phyloP scores from a whole-genome alignment of 2,329 filamentous ascomycete species.

The Shiraia sp. region DNA sequence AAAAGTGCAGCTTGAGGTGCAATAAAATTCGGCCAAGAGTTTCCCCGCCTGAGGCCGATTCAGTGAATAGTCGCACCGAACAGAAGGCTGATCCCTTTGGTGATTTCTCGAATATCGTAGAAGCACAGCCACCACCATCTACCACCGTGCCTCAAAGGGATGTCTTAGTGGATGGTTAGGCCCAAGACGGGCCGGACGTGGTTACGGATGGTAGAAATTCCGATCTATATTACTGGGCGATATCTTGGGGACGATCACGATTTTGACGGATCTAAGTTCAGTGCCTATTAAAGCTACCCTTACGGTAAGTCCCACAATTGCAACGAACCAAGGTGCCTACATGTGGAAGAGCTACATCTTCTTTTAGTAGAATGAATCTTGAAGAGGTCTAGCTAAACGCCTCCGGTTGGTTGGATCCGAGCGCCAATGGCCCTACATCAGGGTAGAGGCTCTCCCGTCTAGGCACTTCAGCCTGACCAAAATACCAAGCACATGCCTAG shows the following conservation, averaged over 20 bases:
- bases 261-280: constrained; percentile 9
- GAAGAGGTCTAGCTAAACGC: not conserved
- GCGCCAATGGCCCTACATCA: constrained; percentile 1
- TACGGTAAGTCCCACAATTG: constrained; percentile 7
- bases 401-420: constrained; percentile 1
- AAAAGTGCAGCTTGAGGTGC: too few species aligned
- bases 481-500: constrained; percentile 10
- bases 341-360: not conserved
- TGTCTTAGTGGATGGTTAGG: constrained; percentile 11
- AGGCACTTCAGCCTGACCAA: constrained; percentile 1
- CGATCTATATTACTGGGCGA: constrained; percentile 33
- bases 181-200: constrained; percentile 2
- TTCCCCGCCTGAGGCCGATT: too few species aligned
- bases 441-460: constrained; percentile 1
- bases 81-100: too few species aligned
- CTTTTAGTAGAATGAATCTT: not conserved
- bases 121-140: constrained; percentile 16
- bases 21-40: too few species aligned
- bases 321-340: constrained; percentile 6
- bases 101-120: not conserved
- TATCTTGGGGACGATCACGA: constrained; percentile 28
- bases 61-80: too few species aligned
- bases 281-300: constrained; percentile 4
- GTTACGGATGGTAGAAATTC: constrained; percentile 24
- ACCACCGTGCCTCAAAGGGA: constrained; percentile 6